Percentiles rank a stretch among this genome's conserved stretches.
Conservation (phyloP, 2,329 filamentous ascomycete species). For the Sclerotinia borealis region DNA sequence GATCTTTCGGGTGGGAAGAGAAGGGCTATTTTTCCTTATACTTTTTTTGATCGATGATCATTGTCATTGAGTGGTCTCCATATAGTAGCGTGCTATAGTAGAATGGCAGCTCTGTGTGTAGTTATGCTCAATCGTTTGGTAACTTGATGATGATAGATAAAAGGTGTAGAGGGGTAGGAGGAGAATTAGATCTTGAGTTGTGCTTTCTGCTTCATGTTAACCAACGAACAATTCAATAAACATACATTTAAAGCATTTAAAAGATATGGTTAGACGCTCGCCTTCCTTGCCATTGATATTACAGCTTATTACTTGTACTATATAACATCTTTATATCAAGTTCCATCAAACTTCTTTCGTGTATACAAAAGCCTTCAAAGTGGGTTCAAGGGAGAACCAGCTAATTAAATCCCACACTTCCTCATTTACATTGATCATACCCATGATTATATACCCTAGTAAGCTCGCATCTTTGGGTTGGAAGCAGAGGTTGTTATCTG, state of each 20-base stretch:
- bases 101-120: not conserved
- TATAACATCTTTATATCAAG: not conserved
- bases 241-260: too few relatives aligned
- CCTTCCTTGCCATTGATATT: not conserved
- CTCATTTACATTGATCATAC: too few relatives aligned
- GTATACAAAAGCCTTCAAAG: too few relatives aligned
- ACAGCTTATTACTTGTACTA: not conserved
- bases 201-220: too few relatives aligned
- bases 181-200: not conserved
- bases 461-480: not conserved
- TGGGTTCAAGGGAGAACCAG: not conserved
- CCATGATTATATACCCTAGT: not conserved
- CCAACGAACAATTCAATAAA: too few relatives aligned
- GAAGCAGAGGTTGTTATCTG: too few relatives aligned
- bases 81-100: too few relatives aligned
- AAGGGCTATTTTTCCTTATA: not conserved
- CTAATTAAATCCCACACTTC: not conserved
- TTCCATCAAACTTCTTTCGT: too few relatives aligned
- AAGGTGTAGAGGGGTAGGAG: not conserved
- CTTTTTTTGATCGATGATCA: not conserved
- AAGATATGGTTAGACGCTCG: too few relatives aligned
- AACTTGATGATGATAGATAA: not conserved
- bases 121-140: not conserved
- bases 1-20: not conserved
- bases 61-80: not conserved